Base-by-base conservation (phyloP, 352 stramenopile genomes). In the Phytophthora meadii region DNA sequence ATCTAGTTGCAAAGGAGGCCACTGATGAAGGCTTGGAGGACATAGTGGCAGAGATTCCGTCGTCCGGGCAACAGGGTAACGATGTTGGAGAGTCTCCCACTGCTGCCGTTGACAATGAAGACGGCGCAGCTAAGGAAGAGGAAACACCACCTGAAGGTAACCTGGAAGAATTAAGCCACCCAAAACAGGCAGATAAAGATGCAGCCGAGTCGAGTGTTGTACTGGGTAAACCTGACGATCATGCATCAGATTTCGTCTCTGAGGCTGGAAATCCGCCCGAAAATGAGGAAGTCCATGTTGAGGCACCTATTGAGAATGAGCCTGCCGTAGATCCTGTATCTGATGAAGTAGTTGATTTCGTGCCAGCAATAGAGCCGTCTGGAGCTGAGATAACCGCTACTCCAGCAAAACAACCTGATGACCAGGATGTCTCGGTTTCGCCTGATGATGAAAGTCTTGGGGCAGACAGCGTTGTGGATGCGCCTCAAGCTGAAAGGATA, bases 371-470 rank as follows among this genome's bases (percentile, higher is more conserved):
- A 1, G 4, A 40, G 53, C 2, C 25, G 3, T 14, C 37, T 24
- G 42, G 58, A 25, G 17, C 37, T 28, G 63, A 71, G 36, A 17
- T 30, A 14, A 19, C 49, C 32, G 11, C 14, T 49, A 39, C 17
- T 32, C n/a, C 22, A 37, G 12, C 54, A 5, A 34, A 64, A 3
- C 44, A 55, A 37, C 32, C 4, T 25, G 12, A 4, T 14, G 40
- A 15, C 25, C 27, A 52, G 15, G 22, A 54, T 12, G 22, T 25
- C 7, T 25, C 22, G n/a, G 28, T 14, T 2, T 25, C 15, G 42
- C 19, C 45, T 64, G 28, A 54, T 24, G 34, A 34, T 46, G 30
- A 27, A n/a, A 24, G 0, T 19, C 48, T n/a, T 17, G 39, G 25
- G 7, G 7, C 25, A 12, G 50, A 66, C 40, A 54, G 14, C 40